These are phyloP conservation scores for Leishmania tropica DNA, from an alignment of 208 protist species.

Conservation along the genomic window DNA sequence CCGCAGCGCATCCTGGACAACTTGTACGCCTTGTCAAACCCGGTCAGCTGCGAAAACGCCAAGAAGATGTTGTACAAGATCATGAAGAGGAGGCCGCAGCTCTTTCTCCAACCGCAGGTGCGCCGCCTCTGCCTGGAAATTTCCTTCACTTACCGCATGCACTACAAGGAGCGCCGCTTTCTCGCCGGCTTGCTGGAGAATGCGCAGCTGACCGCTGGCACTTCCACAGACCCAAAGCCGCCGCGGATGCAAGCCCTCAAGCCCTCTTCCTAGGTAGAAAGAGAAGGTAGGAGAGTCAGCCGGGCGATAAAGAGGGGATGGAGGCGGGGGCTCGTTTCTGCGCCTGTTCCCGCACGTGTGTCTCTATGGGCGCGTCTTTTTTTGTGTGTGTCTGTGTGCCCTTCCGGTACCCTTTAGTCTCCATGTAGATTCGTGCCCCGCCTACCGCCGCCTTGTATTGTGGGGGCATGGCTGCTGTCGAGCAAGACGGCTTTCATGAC, in stretches of 20 bases:
- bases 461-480: too few species aligned
- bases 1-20: constrained; percentile 60
- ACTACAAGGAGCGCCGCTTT: constrained; percentile 83
- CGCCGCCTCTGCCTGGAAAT: constrained; percentile 61
- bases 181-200: constrained; percentile 78
- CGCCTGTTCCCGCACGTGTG: background rate
- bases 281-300: constrained; percentile 1
- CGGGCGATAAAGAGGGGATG: background rate
- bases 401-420: background rate
- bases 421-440: constrained; percentile 1
- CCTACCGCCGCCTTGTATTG: background rate
- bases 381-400: background rate
- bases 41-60: constrained; percentile 74
- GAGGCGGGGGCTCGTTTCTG: background rate
- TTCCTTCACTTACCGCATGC: constrained; percentile 69
- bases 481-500: too few species aligned
- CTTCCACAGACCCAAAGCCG: constrained; percentile 9
- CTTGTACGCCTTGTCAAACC: constrained; percentile 73
- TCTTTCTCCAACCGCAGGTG: constrained; percentile 67
- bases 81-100: constrained; percentile 69
- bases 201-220: constrained; percentile 43
- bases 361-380: background rate
- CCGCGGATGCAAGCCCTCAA: background rate
- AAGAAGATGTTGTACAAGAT: constrained; percentile 76
- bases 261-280: background rate